Conservation (phyloP, 2,329 filamentous ascomycete genomes). For the Botrytis elliptica region DNA sequence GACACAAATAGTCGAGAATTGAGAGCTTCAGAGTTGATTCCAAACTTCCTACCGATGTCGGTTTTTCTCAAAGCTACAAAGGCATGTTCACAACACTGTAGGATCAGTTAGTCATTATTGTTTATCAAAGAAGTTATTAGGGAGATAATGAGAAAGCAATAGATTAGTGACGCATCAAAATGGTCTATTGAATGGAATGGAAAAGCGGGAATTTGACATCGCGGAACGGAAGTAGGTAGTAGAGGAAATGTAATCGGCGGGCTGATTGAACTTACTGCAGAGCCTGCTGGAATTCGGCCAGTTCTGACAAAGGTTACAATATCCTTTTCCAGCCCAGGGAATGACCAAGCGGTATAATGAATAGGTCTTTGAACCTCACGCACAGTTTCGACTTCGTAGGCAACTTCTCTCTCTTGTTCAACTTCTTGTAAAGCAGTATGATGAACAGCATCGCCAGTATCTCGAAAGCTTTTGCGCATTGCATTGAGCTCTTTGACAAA, state of each 20-base stretch:
- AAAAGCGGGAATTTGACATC: not conserved
- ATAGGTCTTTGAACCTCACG: slow-evolving; percentile 46
- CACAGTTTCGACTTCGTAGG: slow-evolving; percentile 46
- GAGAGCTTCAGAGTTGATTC: slow-evolving; percentile 31
- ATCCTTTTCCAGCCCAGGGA: slow-evolving; percentile 48
- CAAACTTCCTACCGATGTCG: slow-evolving; percentile 41
- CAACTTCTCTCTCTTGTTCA: slow-evolving; percentile 48
- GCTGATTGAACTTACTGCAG: slow-evolving; percentile 20
- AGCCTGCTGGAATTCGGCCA: slow-evolving; percentile 44
- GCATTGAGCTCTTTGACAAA: slow-evolving; percentile 40
- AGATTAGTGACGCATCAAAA: not conserved
- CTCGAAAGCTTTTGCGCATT: slow-evolving; percentile 42
- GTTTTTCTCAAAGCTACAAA: slow-evolving; percentile 46
- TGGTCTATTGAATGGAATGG: not conserved
- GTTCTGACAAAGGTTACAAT: slow-evolving; percentile 48
- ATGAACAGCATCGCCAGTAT: slow-evolving; percentile 46
- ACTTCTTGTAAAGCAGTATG: slow-evolving; percentile 58
- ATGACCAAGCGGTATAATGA: slow-evolving; percentile 42
- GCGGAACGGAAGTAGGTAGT: not conserved
- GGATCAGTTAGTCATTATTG: not conserved
- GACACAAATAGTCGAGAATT: slow-evolving; percentile 43
- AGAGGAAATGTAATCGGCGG: not conserved
- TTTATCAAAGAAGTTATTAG: not conserved
- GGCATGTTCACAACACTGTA: slow-evolving; percentile 42
- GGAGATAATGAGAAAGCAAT: not conserved